phyloP scores from a whole-genome alignment of 768 basidiomycete genomes.

The Leccinum disarticulatum region DNA sequence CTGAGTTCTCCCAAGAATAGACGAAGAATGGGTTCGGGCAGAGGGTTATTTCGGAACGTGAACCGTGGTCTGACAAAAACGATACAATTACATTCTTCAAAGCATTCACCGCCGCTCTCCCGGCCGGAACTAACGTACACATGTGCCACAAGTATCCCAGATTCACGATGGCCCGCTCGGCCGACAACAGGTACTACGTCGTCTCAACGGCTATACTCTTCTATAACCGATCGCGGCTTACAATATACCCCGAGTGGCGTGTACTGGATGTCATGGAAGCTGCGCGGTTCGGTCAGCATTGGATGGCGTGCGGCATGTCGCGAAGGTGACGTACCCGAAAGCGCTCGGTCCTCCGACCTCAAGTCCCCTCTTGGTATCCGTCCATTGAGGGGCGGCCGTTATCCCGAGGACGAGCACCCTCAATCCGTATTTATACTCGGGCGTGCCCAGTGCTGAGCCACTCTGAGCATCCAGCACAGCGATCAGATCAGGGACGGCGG shows the following conservation, averaged over 20 bases:
- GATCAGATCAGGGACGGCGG: conserved; percentile 66
- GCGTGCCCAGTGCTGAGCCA: conserved; percentile 62
- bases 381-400: conserved; percentile 56
- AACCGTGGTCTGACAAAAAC: neutral
- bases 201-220: conserved; percentile 33
- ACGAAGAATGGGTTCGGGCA: neutral
- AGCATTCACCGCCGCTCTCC: neutral
- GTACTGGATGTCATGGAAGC: conserved; percentile 36
- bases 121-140: neutral
- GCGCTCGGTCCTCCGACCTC: conserved; percentile 51
- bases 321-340: conserved; percentile 43
- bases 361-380: conserved; percentile 47
- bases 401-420: conserved; percentile 53
- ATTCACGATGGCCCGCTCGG: conserved; percentile 2
- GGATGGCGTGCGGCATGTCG: neutral
- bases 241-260: conserved; percentile 40
- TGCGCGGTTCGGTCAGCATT: conserved; percentile 13
- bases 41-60: neutral
- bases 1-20: neutral
- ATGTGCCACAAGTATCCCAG: neutral
- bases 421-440: conserved; percentile 59
- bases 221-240: conserved; percentile 47
- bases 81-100: neutral
- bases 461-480: conserved; percentile 61
- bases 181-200: conserved; percentile 6